phyloP scores from a whole-genome alignment of 768 basidiomycete species.

The Pluteus cervinus region DNA sequence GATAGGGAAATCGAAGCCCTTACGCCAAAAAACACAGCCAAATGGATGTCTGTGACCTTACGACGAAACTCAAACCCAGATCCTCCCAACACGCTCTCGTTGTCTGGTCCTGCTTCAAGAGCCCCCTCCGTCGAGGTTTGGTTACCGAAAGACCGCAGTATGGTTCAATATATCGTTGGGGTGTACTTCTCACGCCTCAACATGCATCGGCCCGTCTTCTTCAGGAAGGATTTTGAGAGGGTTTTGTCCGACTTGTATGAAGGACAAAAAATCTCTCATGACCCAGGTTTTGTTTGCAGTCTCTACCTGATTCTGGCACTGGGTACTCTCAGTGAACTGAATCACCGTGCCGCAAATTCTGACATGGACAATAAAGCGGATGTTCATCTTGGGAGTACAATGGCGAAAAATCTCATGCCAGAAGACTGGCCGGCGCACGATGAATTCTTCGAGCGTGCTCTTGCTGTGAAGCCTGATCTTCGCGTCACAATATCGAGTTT shows the following conservation, averaged over 20 bases:
- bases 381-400: conserved; percentile 27
- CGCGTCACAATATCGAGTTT: conserved; percentile 78
- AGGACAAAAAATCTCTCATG: conserved; percentile 39
- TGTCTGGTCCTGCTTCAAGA: conserved; percentile 21
- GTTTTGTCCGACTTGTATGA: conserved; percentile 64
- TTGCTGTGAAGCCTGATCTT: conserved; percentile 75
- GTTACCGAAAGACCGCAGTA: conserved; percentile 72
- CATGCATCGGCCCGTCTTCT: conserved; percentile 71
- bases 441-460: conserved; percentile 78
- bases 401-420: conserved; percentile 59
- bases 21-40: conserved; percentile 50
- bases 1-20: conserved; percentile 55
- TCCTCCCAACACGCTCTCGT: conserved; percentile 28
- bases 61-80: conserved; percentile 37
- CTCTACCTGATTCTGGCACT: conserved; percentile 74
- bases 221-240: conserved; percentile 61
- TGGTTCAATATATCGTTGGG: conserved; percentile 55
- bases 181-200: conserved; percentile 78
- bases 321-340: conserved; percentile 78
- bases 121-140: conserved; percentile 45
- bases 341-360: conserved; percentile 54
- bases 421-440: conserved; percentile 73
- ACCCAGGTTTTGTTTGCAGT: conserved; percentile 76
- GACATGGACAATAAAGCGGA: conserved; percentile 38
- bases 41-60: conserved; percentile 55